Evolutionary conservation across 768 basidiomycete genomes (phyloP).

Genomic region (Porphyrellus cyaneotinctus): DNA sequence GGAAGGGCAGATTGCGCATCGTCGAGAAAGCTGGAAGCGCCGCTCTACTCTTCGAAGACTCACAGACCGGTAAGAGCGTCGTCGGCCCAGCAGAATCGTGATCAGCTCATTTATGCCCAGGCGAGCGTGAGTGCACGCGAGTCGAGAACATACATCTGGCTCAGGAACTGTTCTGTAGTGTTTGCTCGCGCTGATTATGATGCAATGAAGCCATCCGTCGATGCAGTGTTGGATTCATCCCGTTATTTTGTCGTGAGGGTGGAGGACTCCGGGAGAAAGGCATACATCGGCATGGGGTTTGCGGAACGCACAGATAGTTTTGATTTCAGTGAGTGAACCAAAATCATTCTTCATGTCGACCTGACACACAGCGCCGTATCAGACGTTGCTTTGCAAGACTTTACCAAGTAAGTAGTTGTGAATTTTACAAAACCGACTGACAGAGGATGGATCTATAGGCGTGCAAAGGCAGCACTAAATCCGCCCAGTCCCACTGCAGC

Average conservation of each 20-base stretch:
- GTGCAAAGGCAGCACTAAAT: conserved; percentile 60
- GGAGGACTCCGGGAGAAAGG: conserved; percentile 82
- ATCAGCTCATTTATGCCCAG: conserved; percentile 31
- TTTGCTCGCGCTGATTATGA: conserved; percentile 89
- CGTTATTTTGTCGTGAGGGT: conserved; percentile 92
- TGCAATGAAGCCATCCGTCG: conserved; percentile 74
- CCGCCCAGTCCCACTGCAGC: conserved; percentile 42
- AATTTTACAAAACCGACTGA: not conserved
- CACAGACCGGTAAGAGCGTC: conserved; percentile 58
- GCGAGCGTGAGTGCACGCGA: conserved; percentile 55
- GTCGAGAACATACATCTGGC: conserved; percentile 8
- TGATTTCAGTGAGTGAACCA: conserved; percentile 71
- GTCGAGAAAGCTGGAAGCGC: conserved; percentile 70
- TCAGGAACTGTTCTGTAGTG: conserved; percentile 42
- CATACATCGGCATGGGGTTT: conserved; percentile 94
- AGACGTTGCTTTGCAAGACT: conserved; percentile 87
- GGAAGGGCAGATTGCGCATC: conserved; percentile 89
- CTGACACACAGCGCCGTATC: conserved; percentile 6
- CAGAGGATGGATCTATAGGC: conserved; percentile 35
- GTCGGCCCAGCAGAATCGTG: not conserved
- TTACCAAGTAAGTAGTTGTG: conserved; percentile 56
- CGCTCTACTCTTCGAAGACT: conserved; percentile 75
- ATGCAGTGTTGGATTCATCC: conserved; percentile 92
- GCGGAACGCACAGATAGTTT: conserved; percentile 84
- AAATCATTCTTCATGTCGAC: not conserved